These are phyloP conservation scores for Orbilia javanica DNA, from an alignment of 2,329 filamentous ascomycete species.

Conservation along the genomic window DNA sequence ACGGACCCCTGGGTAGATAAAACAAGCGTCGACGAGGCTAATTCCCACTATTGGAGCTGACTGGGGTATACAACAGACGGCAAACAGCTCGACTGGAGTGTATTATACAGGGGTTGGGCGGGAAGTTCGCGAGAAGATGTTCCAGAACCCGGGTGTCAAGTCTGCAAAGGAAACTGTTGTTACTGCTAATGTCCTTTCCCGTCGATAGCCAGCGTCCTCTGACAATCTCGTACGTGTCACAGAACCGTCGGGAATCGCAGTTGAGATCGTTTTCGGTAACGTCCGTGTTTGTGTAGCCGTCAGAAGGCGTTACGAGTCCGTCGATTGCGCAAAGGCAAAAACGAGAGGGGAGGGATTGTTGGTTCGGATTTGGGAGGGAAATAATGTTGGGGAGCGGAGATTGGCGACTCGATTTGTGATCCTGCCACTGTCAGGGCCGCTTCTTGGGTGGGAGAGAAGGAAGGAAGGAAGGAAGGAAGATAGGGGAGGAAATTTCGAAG, in stretches of 20 bases:
- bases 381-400: constrained; percentile 55
- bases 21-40: constrained; percentile 39
- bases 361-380: constrained; percentile 22
- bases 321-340: constrained; percentile 55
- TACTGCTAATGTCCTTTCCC: constrained; percentile 49
- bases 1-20: constrained; percentile 47
- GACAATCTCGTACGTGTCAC: constrained; percentile 55
- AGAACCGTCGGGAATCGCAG: constrained; percentile 57
- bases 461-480: too few species aligned
- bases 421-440: constrained; percentile 54
- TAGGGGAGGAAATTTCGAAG: constrained; percentile 17
- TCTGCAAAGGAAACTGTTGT: constrained; percentile 34
- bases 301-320: constrained; percentile 55
- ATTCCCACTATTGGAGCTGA: constrained; percentile 28
- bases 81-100: constrained; percentile 42
- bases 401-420: constrained; percentile 59
- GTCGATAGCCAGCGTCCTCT: constrained; percentile 50
- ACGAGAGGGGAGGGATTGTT: constrained; percentile 24
- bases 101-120: constrained; percentile 25
- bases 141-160: constrained; percentile 55
- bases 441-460: too few species aligned
- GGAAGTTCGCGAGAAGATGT: constrained; percentile 42
- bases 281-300: constrained; percentile 59
- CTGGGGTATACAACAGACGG: constrained; percentile 30
- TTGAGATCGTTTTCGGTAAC: constrained; percentile 58